Evolutionary conservation across 305 asterid species (phyloP), one percentile per base, ranked within the genome.

Genomic region (Fraxinus angustifolia): DNA sequence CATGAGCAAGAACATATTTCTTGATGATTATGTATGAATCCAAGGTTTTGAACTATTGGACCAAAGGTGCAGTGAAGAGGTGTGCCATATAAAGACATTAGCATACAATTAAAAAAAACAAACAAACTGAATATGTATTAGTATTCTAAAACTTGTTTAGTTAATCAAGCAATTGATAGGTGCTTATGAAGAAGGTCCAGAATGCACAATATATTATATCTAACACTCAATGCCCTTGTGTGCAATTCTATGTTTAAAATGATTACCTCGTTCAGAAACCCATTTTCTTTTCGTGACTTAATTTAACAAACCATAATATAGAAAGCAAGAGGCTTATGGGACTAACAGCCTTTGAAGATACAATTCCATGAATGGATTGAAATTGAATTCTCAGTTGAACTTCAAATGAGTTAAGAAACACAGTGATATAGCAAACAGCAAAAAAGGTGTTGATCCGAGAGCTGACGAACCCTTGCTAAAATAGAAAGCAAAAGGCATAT

Each of bases 1-100:
- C 91, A 93, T 92, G 86, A 58, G 71, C 68, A 33, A 70, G 82
- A 30, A 68, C 62, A 87, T 74, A 78, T 16, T 76, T 68, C 72
- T 56, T 79, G 28, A 36, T 23, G n/a, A 79, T 62, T 40, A 14
- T 7, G 30, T 33, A 68, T 23, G 21, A 80, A 8, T 7, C 26
- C 50, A 80, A 70, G 74, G 65, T 73, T 81, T 80, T 73, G 23
- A 21, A 34, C 50, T 68, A 50, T 12, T 28, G 33, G 21, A 45
- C 8, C n/a, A 50, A 2, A 7, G 28, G 23, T 56, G 28, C 4
- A 6, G 23, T 8, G 33, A 48, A 34, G 19, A 53, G 17, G 23
- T 21, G 48, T 53, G 40, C 28, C 33, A 60, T 42, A 78, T 78
- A 75, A 17, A 10, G 36, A 34, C 8, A 79, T 17, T 31, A 42